phyloP scores from a whole-genome alignment of 2,329 filamentous ascomycete species.

The Elsinoe batatas region DNA sequence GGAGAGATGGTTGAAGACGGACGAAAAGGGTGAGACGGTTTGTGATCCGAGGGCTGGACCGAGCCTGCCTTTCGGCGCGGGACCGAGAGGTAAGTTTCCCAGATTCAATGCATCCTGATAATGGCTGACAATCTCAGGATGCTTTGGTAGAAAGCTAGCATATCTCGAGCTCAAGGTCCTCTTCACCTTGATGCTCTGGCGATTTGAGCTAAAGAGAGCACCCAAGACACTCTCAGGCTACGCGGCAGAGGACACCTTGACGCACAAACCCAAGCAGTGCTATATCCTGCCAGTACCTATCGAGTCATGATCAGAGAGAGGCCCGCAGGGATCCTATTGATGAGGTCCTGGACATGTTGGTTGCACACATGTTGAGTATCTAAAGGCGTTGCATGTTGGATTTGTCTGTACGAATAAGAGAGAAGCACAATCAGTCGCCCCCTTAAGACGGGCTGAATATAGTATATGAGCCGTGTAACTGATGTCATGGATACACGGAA shows the following conservation, averaged over 20 bases:
- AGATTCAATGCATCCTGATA: background rate
- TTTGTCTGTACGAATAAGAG: too few species aligned
- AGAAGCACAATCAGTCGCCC: too few species aligned
- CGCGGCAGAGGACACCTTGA: constrained; percentile 21
- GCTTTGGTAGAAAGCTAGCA: constrained; percentile 21
- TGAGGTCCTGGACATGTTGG: too few species aligned
- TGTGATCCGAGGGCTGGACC: constrained; percentile 31
- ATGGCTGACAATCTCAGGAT: constrained; percentile 16
- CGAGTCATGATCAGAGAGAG: background rate
- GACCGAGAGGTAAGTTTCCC: constrained; percentile 19
- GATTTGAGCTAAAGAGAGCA: constrained; percentile 21
- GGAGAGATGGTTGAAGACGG: constrained; percentile 30
- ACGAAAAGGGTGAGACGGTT: constrained; percentile 21
- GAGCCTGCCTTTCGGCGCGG: constrained; percentile 28
- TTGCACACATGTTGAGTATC: too few species aligned
- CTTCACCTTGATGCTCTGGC: constrained; percentile 24
- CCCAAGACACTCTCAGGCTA: constrained; percentile 20
- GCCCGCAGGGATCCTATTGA: too few species aligned
- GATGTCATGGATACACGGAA: too few species aligned
- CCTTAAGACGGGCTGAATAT: too few species aligned
- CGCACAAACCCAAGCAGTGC: constrained; percentile 22
- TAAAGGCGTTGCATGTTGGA: too few species aligned
- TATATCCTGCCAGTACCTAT: constrained; percentile 16
- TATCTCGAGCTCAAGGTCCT: constrained; percentile 23
- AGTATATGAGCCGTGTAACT: too few species aligned